Evolutionary conservation across 306 rosid genomes (phyloP).

Genomic region (Citrullus amarus): DNA sequence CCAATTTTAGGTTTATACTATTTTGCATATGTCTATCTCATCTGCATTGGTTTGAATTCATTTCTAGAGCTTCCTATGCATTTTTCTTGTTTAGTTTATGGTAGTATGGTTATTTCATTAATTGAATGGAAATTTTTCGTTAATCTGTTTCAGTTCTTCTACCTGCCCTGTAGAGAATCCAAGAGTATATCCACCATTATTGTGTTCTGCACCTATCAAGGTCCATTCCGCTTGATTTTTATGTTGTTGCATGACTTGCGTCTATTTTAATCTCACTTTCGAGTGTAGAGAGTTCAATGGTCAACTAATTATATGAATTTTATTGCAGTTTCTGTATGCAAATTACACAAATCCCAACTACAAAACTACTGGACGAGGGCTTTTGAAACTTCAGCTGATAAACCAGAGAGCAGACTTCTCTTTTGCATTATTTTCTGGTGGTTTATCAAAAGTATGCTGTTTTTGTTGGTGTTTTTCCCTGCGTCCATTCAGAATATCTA

Average conservation of each 20-base stretch:
- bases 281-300: background rate
- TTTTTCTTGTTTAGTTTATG: background rate
- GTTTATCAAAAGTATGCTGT: slow-evolving; percentile 43
- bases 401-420: slow-evolving; percentile 90
- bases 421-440: slow-evolving; percentile 73
- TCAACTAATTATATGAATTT: background rate
- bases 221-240: slow-evolving; percentile 18
- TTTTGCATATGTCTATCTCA: background rate
- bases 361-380: slow-evolving; percentile 53
- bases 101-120: background rate
- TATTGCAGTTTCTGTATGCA: slow-evolving; percentile 75
- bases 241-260: background rate
- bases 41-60: background rate
- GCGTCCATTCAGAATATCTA: background rate
- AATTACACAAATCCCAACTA: slow-evolving; percentile 52
- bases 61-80: background rate
- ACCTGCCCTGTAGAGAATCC: slow-evolving; percentile 48
- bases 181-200: slow-evolving; percentile 42
- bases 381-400: slow-evolving; percentile 67
- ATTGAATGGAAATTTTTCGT: slow-evolving; percentile 4
- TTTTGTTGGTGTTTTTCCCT: no score
- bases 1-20: slow-evolving; percentile 51
- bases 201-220: slow-evolving; percentile 89
- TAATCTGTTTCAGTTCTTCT: slow-evolving; percentile 42
- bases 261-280: background rate